Evolutionary conservation across 495 filamentous ascomycete species (phyloP).

Genomic region (Chaetomium tenue): DNA sequence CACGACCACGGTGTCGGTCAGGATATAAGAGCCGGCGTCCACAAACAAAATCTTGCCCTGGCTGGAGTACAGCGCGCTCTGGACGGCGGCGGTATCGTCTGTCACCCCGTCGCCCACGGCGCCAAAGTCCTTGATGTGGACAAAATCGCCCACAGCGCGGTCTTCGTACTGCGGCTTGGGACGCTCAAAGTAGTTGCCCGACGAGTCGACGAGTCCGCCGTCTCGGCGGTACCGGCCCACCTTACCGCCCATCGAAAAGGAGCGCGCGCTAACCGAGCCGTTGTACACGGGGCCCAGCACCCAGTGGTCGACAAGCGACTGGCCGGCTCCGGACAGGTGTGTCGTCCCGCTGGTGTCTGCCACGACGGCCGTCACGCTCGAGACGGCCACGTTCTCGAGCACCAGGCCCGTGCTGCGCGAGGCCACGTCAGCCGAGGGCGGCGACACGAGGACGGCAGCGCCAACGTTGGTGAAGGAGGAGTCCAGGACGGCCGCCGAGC

Average conservation of each 20-base stretch:
- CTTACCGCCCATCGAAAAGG: slow-evolving; percentile 60
- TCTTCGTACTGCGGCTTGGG: slow-evolving; percentile 61
- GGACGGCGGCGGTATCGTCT: slow-evolving; percentile 66
- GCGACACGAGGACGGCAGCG: slow-evolving; percentile 57
- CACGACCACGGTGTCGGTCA: slow-evolving; percentile 44
- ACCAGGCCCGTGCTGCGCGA: slow-evolving; percentile 63
- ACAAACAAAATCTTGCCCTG: slow-evolving; percentile 39
- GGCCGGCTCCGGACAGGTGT: slow-evolving; percentile 37
- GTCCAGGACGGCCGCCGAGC: slow-evolving; percentile 73
- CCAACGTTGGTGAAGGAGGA: slow-evolving; percentile 59
- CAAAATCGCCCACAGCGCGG: slow-evolving; percentile 28
- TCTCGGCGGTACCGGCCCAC: slow-evolving; percentile 34
- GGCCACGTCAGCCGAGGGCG: slow-evolving; percentile 55
- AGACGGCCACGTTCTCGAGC: slow-evolving; percentile 70
- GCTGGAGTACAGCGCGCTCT: slow-evolving; percentile 50
- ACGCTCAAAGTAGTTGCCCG: slow-evolving; percentile 57
- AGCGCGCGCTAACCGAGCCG: slow-evolving; percentile 57
- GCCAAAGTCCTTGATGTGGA: slow-evolving; percentile 41
- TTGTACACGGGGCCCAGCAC: slow-evolving; percentile 12
- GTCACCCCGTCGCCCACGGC: slow-evolving; percentile 72
- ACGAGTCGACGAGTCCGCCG: slow-evolving; percentile 26
- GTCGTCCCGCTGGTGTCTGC: slow-evolving; percentile 45
- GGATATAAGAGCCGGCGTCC: slow-evolving; percentile 37
- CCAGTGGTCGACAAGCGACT: slow-evolving; percentile 17
- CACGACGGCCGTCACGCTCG: slow-evolving; percentile 50